Percentiles rank a stretch among this genome's conserved stretches.
Evolutionary conservation across 2,329 filamentous ascomycete genomes (phyloP).

Genomic region (Grosmannia serpens): DNA sequence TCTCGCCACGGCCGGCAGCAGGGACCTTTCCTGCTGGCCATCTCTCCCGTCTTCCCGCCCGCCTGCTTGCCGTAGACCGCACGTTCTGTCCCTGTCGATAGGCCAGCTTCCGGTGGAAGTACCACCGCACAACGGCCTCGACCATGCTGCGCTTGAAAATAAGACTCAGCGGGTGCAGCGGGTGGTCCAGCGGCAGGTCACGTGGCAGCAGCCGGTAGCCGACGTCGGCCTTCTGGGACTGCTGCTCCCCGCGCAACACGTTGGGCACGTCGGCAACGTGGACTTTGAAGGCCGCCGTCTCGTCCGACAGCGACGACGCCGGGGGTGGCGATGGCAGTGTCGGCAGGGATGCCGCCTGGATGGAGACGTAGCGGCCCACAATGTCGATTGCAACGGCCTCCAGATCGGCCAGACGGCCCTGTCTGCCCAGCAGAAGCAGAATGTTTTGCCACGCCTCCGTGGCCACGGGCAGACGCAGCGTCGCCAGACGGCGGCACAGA

Average conservation of each 20-base stretch:
- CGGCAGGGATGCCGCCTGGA: slow-evolving; percentile 7
- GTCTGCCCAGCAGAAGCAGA: slow-evolving; percentile 30
- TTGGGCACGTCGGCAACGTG: slow-evolving; percentile 31
- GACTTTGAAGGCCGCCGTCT: slow-evolving; percentile 28
- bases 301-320: slow-evolving; percentile 9
- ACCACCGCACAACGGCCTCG: slow-evolving; percentile 20
- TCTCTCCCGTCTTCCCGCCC: neutral
- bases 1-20: neutral
- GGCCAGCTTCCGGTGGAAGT: slow-evolving; percentile 28
- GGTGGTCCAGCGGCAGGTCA: slow-evolving; percentile 30
- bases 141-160: slow-evolving; percentile 26
- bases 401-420: slow-evolving; percentile 32
- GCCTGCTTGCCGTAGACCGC: neutral
- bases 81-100: slow-evolving; percentile 4
- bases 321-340: neutral
- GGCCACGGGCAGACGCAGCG: slow-evolving; percentile 28
- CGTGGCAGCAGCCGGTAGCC: slow-evolving; percentile 24
- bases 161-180: slow-evolving; percentile 33
- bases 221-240: slow-evolving; percentile 8
- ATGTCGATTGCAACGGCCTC: slow-evolving; percentile 32
- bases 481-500: slow-evolving; percentile 24
- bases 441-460: slow-evolving; percentile 31
- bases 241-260: slow-evolving; percentile 16
- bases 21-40: neutral
- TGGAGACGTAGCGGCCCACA: slow-evolving; percentile 24